These are phyloP conservation scores for Coniochaeta hoffmannii DNA, from an alignment of 2,329 filamentous ascomycete species.

Conservation along the genomic window DNA sequence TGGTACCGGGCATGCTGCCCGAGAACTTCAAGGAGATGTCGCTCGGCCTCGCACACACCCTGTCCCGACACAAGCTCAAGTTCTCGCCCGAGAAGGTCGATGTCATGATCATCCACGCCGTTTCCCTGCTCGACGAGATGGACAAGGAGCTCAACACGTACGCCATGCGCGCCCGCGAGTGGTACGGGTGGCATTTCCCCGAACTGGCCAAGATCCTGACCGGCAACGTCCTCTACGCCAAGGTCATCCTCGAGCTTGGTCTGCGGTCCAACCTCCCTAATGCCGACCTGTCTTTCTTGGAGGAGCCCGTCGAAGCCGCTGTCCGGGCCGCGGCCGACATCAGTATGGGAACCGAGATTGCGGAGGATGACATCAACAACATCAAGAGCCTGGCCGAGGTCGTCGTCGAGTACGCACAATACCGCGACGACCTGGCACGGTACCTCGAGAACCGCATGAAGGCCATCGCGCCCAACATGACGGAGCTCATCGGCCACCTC, in stretches of 20 bases:
- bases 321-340: conserved; percentile 94
- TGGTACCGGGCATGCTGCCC: conserved; percentile 81
- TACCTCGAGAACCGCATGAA: conserved; percentile 93
- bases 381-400: conserved; percentile 88
- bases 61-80: conserved; percentile 96
- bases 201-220: conserved; percentile 96
- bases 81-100: conserved; percentile 99
- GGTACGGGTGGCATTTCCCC: conserved; percentile 99
- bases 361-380: conserved; percentile 83
- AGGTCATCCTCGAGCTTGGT: conserved; percentile 81
- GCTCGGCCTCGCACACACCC: conserved; percentile 90
- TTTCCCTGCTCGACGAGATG: conserved; percentile 86
- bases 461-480: conserved; percentile 93
- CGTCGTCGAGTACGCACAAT: conserved; percentile 86
- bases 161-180: conserved; percentile 98
- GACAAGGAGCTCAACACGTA: conserved; percentile 99
- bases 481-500: conserved; percentile 83
- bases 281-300: conserved; percentile 79
- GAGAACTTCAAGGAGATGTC: conserved; percentile 91
- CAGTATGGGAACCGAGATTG: conserved; percentile 98
- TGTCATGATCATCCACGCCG: conserved; percentile 98
- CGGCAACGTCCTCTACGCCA: conserved; percentile 91
- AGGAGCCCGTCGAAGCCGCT: conserved; percentile 87
- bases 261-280: conserved; percentile 74
- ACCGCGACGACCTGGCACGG: conserved; percentile 77